A percentile compares a stretch with the other conserved stretches of the same genome.
These are phyloP conservation scores for Penicillium hesseltinei DNA, from an alignment of 2,329 filamentous ascomycete genomes.

Conservation along the genomic window DNA sequence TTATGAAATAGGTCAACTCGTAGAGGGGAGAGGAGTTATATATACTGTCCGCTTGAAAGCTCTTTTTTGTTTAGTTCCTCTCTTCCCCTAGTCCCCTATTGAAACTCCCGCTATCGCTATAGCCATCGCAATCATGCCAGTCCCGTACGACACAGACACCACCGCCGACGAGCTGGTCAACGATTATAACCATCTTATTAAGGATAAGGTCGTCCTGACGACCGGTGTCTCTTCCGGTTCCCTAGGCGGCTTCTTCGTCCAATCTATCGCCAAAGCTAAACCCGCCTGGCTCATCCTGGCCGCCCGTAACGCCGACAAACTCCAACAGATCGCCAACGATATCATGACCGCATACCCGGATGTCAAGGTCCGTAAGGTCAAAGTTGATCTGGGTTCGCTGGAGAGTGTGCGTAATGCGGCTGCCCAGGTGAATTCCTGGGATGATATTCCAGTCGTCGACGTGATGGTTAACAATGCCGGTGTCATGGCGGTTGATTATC, in stretches of 20 bases:
- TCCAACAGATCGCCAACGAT: conserved; percentile 28
- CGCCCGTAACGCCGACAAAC: conserved; percentile 37
- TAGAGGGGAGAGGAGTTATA: not conserved
- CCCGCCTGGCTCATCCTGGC: conserved; percentile 41
- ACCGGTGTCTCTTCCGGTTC: conserved; percentile 41
- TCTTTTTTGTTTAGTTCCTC: not conserved
- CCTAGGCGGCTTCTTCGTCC: conserved; percentile 38
- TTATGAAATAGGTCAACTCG: not conserved
- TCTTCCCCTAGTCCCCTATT: not conserved
- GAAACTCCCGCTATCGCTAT: not conserved
- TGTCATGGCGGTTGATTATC: conserved; percentile 35
- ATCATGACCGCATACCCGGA: conserved; percentile 21
- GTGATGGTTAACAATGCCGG: conserved; percentile 48
- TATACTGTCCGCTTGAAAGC: not conserved
- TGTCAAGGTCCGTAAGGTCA: conserved; percentile 19
- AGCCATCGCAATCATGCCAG: conserved; percentile 4
- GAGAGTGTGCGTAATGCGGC: conserved; percentile 34
- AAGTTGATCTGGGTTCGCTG: conserved; percentile 37
- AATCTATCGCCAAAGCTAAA: conserved; percentile 34
- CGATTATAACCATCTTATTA: conserved; percentile 21
- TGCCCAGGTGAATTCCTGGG: conserved; percentile 27
- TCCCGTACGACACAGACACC: conserved; percentile 14
- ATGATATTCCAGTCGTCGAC: conserved; percentile 35
- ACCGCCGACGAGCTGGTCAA: conserved; percentile 22
- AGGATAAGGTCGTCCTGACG: conserved; percentile 39